Evolutionary conservation across 139 green algal species (phyloP).

Genomic region (Closterium sp.): DNA sequence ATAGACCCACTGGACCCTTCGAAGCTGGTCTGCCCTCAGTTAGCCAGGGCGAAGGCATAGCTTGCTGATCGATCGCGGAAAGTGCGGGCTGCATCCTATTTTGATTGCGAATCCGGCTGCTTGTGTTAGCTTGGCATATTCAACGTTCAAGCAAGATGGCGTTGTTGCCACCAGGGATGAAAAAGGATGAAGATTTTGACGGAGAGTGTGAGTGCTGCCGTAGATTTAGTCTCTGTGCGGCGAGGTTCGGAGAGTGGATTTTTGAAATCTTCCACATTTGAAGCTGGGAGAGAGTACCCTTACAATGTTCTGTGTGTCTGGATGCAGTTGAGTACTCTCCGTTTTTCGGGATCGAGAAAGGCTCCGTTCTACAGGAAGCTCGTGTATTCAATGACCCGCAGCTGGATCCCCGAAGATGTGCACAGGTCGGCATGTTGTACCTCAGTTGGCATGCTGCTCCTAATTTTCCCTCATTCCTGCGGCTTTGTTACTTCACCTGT

Average conservation of each 20-base stretch:
- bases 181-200: conserved; percentile 90
- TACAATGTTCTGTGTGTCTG: not conserved
- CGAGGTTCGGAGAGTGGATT: not conserved
- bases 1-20: not conserved
- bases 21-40: not conserved
- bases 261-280: not conserved
- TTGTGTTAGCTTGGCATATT: not conserved
- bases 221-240: not conserved
- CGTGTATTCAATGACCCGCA: conserved; percentile 93
- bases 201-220: conserved; percentile 78
- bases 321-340: conserved; percentile 86
- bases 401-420: conserved; percentile 86
- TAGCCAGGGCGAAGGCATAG: not conserved
- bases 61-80: not conserved
- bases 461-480: not conserved
- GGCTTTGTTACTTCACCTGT: not conserved
- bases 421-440: conserved; percentile 70
- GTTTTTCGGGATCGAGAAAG: conserved; percentile 99
- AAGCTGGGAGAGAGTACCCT: not conserved
- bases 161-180: conserved; percentile 36
- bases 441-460: not conserved
- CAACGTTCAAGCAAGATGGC: conserved; percentile 18
- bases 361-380: conserved; percentile 94
- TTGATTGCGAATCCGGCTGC: not conserved
- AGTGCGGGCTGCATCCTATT: not conserved